phyloP scores from a whole-genome alignment of 2,329 filamentous ascomycete genomes.

The Cryphonectria radicalis region DNA sequence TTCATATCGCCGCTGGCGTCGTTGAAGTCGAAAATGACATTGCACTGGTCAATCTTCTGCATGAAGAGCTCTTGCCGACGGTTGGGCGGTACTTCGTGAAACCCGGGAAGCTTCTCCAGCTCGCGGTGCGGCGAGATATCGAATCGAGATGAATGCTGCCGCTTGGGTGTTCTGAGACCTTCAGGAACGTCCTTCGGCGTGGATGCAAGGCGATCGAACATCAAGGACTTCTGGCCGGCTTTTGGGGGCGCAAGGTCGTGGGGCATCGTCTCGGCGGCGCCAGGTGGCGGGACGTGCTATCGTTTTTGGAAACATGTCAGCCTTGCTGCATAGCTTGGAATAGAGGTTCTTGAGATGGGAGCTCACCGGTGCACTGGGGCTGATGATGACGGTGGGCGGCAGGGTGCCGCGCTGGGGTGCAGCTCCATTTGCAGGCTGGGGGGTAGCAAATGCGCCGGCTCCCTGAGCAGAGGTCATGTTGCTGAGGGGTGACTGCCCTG shows the following conservation, averaged over 20 bases:
- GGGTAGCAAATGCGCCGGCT: slow-evolving; percentile 33
- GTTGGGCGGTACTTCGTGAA: slow-evolving; percentile 96
- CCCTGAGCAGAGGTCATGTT: slow-evolving; percentile 29
- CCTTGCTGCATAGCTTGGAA: slow-evolving; percentile 18
- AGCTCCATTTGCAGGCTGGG: slow-evolving; percentile 54
- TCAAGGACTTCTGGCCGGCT: slow-evolving; percentile 83
- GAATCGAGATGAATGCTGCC: slow-evolving; percentile 96
- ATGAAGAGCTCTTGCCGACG: slow-evolving; percentile 96
- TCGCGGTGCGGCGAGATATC: slow-evolving; percentile 97
- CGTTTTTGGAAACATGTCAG: slow-evolving; percentile 28
- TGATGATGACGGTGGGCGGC: slow-evolving; percentile 90
- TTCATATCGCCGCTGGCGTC: slow-evolving; percentile 99
- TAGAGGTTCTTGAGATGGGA: slow-evolving; percentile 21
- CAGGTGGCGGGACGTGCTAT: slow-evolving; percentile 89
- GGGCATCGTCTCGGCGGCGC: slow-evolving; percentile 96
- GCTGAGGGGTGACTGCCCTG: slow-evolving; percentile 37
- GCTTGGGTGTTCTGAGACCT: slow-evolving; percentile 90
- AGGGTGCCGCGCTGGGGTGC: slow-evolving; percentile 69
- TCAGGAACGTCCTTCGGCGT: slow-evolving; percentile 97
- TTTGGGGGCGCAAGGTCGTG: slow-evolving; percentile 95
- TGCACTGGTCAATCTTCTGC: slow-evolving; percentile 99
- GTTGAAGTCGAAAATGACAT: slow-evolving; percentile 99
- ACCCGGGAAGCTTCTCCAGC: slow-evolving; percentile 94
- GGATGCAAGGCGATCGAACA: slow-evolving; percentile 87
- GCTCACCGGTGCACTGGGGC: slow-evolving; percentile 88